A percentile compares a stretch with the other conserved stretches of the same genome.
These are phyloP conservation scores for Stevia rebaudiana DNA, from an alignment of 140 eudicot species.

Conservation along the genomic window DNA sequence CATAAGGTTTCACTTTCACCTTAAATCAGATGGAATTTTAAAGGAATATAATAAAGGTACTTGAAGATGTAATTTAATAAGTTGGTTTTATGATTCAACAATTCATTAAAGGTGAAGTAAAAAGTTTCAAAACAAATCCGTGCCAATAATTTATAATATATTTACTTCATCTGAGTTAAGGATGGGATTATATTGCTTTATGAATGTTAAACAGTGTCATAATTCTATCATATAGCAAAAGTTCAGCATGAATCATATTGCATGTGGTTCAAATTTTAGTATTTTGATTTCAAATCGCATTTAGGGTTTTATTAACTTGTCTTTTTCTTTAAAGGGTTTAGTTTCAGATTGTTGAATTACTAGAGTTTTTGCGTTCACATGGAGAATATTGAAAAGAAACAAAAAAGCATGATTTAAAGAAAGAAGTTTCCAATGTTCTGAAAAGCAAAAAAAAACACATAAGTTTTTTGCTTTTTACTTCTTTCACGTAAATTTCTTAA, in stretches of 20 bases:
- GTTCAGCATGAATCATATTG: neutral
- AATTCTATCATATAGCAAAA: neutral
- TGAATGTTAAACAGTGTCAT: too few species aligned
- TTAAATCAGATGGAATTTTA: slow-evolving; percentile 24
- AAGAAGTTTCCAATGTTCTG: neutral
- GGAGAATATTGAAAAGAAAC: neutral
- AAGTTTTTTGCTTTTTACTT: neutral
- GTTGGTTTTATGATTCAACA: neutral
- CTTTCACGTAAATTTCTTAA: neutral
- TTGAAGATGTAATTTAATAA: neutral
- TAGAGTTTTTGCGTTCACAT: neutral
- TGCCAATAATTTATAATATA: neutral
- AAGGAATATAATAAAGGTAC: slow-evolving; percentile 1
- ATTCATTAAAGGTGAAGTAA: neutral
- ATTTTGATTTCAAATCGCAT: neutral
- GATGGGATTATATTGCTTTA: neutral
- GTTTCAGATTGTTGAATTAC: neutral
- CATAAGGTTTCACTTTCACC: slow-evolving; percentile 38
- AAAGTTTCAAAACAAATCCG: neutral
- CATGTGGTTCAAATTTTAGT: neutral
- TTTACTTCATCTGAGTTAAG: slow-evolving; percentile 8
- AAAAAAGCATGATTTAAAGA: neutral
- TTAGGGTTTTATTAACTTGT: neutral
- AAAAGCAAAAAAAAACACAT: neutral
- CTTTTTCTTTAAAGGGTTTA: neutral